Evolutionary conservation across 495 filamentous ascomycete species (phyloP).

Genomic region (Xylaria telfairii): DNA sequence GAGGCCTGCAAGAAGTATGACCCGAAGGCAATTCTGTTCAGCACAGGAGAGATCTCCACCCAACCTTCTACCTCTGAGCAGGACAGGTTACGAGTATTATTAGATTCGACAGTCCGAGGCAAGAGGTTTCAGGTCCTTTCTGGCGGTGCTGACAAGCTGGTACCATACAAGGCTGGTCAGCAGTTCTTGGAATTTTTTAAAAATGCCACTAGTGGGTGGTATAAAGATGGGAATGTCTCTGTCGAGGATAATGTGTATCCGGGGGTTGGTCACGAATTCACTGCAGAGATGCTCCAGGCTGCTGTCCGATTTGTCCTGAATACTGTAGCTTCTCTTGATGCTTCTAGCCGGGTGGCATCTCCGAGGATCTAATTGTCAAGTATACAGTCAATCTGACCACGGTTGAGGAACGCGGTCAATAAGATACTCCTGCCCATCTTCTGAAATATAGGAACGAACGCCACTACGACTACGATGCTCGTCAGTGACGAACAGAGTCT

Average conservation of each 20-base stretch:
- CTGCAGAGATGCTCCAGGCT: constrained; percentile 72
- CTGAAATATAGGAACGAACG: constrained; percentile 34
- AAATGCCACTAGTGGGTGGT: constrained; percentile 62
- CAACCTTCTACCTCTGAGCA: constrained; percentile 29
- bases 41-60: constrained; percentile 48
- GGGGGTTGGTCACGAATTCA: constrained; percentile 75
- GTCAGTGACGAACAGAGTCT: constrained; percentile 45
- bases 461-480: constrained; percentile 45
- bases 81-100: constrained; percentile 51
- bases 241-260: constrained; percentile 78
- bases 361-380: constrained; percentile 30
- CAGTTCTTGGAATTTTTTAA: constrained; percentile 76
- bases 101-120: constrained; percentile 61
- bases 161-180: constrained; percentile 74
- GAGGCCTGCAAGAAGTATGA: constrained; percentile 67
- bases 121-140: constrained; percentile 82
- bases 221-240: constrained; percentile 60
- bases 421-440: constrained; percentile 42
- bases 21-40: constrained; percentile 72
- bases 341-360: constrained; percentile 4
- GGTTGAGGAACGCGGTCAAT: constrained; percentile 40
- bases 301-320: constrained; percentile 69
- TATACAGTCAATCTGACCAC: constrained; percentile 36
- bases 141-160: constrained; percentile 80
- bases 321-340: constrained; percentile 44